Evolutionary conservation across 352 stramenopile species (phyloP), one percentile per base, ranked within the genome.

Genomic region (Saprolegnia parasitica): DNA sequence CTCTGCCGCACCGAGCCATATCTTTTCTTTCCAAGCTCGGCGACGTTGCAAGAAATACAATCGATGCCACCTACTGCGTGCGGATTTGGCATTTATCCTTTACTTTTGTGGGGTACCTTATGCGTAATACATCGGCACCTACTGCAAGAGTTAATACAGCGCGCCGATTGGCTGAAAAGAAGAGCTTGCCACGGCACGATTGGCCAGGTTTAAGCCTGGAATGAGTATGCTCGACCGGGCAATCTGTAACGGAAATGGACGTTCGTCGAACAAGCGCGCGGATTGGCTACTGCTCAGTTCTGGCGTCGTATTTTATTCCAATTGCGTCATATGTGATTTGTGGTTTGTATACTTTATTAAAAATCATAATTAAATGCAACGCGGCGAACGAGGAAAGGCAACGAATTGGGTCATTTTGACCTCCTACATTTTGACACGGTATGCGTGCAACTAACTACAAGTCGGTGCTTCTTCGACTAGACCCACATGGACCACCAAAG

Each of bases 161-260:
- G 10, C 62, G 62, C 60, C 56, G 13, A 67, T 67, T 67, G 60
- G 60, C 5, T 67, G n/a, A 55, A 29, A 55, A 21, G 24, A n/a
- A 20, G 1, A 21, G 52, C 52, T 56, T 67, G n/a, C 21, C 29
- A 45, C 24, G 56, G 10, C n/a, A 54, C 40, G 63, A 70, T 61
- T 70, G 54, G 63, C 54, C 61, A 29, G n/a, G 24, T 70, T 70
- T 70, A 55, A 37, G 20, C 63, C 62, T 70, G 46, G 42, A 16
- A 62, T 40, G 20, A 62, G 29, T 70, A 70, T 70, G 1, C 62
- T 32, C 18, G 9, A 32, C 13, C 8, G 58, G 26, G 29, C 24
- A 46, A 56, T 67, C 46, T 70, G 63, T 70, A 70, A 70, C 63
- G 63, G 63, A 70, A 56, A 67, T 49, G 16, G 42, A 49, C 42